A percentile compares a stretch with the other conserved stretches of the same genome.
These are phyloP conservation scores for Stylonectria norvegica DNA, from an alignment of 2,329 filamentous ascomycete genomes.

Conservation along the genomic window DNA sequence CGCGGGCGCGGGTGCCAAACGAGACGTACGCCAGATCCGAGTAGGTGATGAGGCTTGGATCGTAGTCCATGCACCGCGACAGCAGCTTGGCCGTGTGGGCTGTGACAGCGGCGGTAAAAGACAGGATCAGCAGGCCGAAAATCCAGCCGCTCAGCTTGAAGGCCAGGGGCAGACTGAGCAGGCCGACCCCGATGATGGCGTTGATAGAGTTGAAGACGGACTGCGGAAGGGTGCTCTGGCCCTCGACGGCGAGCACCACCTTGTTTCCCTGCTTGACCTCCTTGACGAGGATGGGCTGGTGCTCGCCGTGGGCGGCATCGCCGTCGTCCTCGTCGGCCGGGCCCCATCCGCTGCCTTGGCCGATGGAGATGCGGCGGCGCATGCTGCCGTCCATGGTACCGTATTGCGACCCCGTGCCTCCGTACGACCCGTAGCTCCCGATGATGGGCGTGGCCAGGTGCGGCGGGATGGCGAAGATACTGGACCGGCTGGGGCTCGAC, in stretches of 20 bases:
- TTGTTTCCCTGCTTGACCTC: slow-evolving; percentile 86
- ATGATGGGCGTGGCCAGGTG: slow-evolving; percentile 66
- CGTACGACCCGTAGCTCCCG: slow-evolving; percentile 63
- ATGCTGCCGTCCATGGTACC: slow-evolving; percentile 46
- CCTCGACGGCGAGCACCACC: slow-evolving; percentile 78
- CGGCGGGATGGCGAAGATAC: slow-evolving; percentile 56
- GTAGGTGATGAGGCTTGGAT: slow-evolving; percentile 85
- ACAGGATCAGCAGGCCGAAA: slow-evolving; percentile 71
- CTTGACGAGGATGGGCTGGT: slow-evolving; percentile 78
- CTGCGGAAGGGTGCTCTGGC: slow-evolving; percentile 92
- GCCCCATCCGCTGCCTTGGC: slow-evolving; percentile 30
- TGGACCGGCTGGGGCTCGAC: slow-evolving; percentile 32
- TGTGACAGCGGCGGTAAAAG: slow-evolving; percentile 71
- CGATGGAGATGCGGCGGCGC: slow-evolving; percentile 45
- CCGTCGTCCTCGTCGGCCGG: slow-evolving; percentile 36
- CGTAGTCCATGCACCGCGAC: slow-evolving; percentile 83
- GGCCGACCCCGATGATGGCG: slow-evolving; percentile 82
- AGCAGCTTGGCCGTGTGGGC: slow-evolving; percentile 82
- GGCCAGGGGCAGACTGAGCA: slow-evolving; percentile 84
- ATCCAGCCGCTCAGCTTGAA: slow-evolving; percentile 87
- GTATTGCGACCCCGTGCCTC: slow-evolving; percentile 48
- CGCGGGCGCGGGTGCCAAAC: slow-evolving; percentile 76
- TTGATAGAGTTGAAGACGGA: slow-evolving; percentile 97
- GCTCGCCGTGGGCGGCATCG: slow-evolving; percentile 50
- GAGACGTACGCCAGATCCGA: slow-evolving; percentile 90